Conservation (phyloP, 129 eudicot species). For the Logfia minima region DNA sequence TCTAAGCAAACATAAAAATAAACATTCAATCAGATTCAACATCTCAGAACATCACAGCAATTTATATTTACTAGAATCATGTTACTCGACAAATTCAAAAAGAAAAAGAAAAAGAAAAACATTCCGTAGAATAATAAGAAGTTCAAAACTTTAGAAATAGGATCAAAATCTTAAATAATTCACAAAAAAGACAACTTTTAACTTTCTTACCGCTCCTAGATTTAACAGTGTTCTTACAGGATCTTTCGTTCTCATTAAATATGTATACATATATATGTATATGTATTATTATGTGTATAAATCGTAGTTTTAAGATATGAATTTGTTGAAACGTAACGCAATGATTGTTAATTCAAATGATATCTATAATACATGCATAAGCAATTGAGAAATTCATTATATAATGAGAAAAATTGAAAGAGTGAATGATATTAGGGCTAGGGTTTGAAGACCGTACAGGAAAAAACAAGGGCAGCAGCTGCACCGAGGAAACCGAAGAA, state of each 20-base stretch:
- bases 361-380: neutral
- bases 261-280: too few species aligned
- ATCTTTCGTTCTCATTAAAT: neutral
- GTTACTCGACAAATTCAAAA: too few species aligned
- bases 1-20: neutral
- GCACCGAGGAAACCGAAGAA: conserved; percentile 59
- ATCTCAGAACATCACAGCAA: neutral
- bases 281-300: neutral
- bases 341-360: neutral
- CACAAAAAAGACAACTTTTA: too few species aligned
- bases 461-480: conserved; percentile 53
- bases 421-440: conserved; percentile 12
- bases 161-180: too few species aligned
- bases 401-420: neutral
- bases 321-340: neutral
- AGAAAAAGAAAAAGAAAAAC: neutral
- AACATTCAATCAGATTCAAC: neutral
- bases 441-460: conserved; percentile 39
- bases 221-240: neutral
- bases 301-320: neutral
- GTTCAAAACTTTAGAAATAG: too few species aligned
- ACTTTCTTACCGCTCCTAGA: neutral
- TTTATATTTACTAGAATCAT: neutral
- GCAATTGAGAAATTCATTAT: neutral
- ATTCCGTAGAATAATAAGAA: too few species aligned